Evolutionary conservation across 2,329 filamentous ascomycete species (phyloP).

Genomic region (Knoxdaviesia capensis): DNA sequence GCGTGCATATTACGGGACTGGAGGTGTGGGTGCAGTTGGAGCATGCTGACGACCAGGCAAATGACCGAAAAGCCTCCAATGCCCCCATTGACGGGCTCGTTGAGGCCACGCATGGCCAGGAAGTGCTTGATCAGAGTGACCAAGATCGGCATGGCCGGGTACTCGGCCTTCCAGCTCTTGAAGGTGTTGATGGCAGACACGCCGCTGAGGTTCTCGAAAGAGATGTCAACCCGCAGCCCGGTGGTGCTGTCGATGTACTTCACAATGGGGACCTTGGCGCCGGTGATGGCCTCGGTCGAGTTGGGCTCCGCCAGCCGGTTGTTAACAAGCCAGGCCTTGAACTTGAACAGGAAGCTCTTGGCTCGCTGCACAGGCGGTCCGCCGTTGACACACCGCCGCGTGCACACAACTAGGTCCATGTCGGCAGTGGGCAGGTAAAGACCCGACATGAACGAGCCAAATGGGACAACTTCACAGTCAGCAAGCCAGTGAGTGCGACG

Average conservation of each 20-base stretch:
- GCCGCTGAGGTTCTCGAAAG: conserved; percentile 80
- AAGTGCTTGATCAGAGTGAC: conserved; percentile 87
- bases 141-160: conserved; percentile 68
- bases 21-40: conserved; percentile 59
- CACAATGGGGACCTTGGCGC: conserved; percentile 74
- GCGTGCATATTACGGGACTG: conserved; percentile 38
- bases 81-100: conserved; percentile 80
- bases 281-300: conserved; percentile 46
- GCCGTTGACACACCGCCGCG: conserved; percentile 31
- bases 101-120: conserved; percentile 69
- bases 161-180: conserved; percentile 54
- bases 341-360: conserved; percentile 38
- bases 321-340: conserved; percentile 37
- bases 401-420: conserved; percentile 79
- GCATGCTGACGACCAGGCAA: conserved; percentile 75
- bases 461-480: conserved; percentile 47
- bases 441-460: conserved; percentile 87
- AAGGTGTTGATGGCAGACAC: conserved; percentile 67
- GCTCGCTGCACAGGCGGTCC: conserved; percentile 26
- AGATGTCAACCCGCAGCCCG: conserved; percentile 72
- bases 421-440: conserved; percentile 56
- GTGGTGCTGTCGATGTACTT: conserved; percentile 72
- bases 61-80: conserved; percentile 89
- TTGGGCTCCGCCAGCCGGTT: conserved; percentile 34
- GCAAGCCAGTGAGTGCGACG: conserved; percentile 28